Percentiles rank a stretch among this genome's conserved stretches.
Evolutionary conservation across 768 basidiomycete genomes (phyloP).

Genomic region (Leccinum uliginosum): DNA sequence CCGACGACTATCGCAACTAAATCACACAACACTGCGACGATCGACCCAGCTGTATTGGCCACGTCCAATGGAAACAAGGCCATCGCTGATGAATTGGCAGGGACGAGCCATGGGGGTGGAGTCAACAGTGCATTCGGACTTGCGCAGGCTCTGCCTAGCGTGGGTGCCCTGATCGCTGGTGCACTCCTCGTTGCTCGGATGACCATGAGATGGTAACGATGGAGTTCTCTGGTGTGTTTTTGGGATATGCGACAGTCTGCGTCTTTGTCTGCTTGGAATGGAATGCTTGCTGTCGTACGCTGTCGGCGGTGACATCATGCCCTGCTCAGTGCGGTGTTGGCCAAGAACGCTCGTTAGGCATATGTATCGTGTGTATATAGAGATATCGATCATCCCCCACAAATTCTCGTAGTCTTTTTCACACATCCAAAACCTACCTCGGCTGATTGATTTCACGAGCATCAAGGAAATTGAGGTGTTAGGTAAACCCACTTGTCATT

Average conservation of each 20-base stretch:
- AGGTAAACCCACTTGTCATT: too few relatives aligned
- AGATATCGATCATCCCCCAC: background rate
- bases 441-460: too few relatives aligned
- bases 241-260: constrained; percentile 1
- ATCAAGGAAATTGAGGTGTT: too few relatives aligned
- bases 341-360: constrained; percentile 3
- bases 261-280: constrained; percentile 12
- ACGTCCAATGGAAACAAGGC: constrained; percentile 59
- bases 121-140: constrained; percentile 1
- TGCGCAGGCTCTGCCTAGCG: constrained; percentile 8
- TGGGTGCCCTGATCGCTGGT: constrained; percentile 15
- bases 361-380: background rate
- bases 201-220: background rate
- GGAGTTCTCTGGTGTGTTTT: background rate
- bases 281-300: constrained; percentile 11
- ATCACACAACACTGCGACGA: constrained; percentile 45
- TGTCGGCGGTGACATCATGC: constrained; percentile 2
- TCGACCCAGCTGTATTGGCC: constrained; percentile 52
- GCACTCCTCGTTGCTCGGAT: constrained; percentile 8
- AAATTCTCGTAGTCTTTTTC: too few relatives aligned
- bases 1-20: constrained; percentile 41
- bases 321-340: background rate
- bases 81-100: constrained; percentile 14
- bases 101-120: constrained; percentile 7
- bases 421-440: too few relatives aligned